Percentiles rank a stretch among this genome's conserved stretches.
These are phyloP conservation scores for Penicillium daleae DNA, from an alignment of 495 filamentous ascomycete species.

Conservation along the genomic window DNA sequence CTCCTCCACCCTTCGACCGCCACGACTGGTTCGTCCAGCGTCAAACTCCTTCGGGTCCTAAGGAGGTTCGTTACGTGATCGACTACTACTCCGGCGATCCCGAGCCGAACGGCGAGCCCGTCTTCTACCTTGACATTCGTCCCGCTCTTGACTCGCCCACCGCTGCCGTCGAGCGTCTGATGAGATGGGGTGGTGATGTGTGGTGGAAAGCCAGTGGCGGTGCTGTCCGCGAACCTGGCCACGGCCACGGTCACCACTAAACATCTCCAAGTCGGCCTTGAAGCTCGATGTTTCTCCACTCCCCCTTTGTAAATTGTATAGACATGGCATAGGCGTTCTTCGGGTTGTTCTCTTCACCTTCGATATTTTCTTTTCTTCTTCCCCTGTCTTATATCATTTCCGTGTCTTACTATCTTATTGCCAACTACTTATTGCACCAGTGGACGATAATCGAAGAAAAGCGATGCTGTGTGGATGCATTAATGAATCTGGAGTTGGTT, in stretches of 20 bases:
- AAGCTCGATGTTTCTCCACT: conserved; percentile 33
- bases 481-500: background rate
- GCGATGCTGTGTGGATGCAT: conserved; percentile 12
- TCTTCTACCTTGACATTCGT: conserved; percentile 97
- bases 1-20: conserved; percentile 90
- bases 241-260: conserved; percentile 22
- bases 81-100: conserved; percentile 93
- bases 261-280: background rate
- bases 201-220: conserved; percentile 90
- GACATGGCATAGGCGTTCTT: conserved; percentile 37
- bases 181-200: conserved; percentile 90
- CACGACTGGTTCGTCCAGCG: conserved; percentile 95
- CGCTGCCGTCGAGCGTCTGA: conserved; percentile 76
- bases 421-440: background rate
- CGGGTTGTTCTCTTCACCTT: conserved; percentile 14
- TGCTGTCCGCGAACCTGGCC: conserved; percentile 48
- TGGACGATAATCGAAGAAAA: conserved; percentile 13
- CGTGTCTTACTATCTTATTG: conserved; percentile 5
- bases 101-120: conserved; percentile 87
- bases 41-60: conserved; percentile 58
- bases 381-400: conserved; percentile 24
- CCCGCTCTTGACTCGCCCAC: conserved; percentile 86
- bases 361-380: conserved; percentile 16
- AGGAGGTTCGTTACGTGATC: conserved; percentile 93
- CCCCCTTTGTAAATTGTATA: conserved; percentile 30